Conservation (phyloP, 1,284 basidiomycete genomes). For the Cryptococcus sp. region DNA sequence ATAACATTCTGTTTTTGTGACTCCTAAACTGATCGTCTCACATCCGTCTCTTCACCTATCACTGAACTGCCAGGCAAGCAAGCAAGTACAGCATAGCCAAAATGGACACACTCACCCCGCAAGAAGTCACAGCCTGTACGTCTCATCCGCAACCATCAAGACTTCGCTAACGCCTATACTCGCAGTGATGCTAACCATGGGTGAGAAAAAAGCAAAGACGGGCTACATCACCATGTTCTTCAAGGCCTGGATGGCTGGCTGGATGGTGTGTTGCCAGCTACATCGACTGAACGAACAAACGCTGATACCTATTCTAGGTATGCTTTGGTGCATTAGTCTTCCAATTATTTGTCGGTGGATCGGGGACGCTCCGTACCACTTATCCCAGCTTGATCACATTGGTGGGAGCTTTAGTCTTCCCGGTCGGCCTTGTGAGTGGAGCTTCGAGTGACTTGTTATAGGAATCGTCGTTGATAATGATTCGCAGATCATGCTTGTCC, state of each 20-base stretch:
- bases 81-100: neutral
- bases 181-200: slow-evolving; percentile 24
- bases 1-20: no score
- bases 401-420: slow-evolving; percentile 31
- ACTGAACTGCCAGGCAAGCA: no score
- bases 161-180: neutral
- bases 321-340: slow-evolving; percentile 32
- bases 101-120: slow-evolving; percentile 27
- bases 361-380: slow-evolving; percentile 19
- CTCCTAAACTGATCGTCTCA: no score
- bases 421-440: slow-evolving; percentile 24
- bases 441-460: neutral
- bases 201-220: slow-evolving; percentile 25
- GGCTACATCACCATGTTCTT: slow-evolving; percentile 27
- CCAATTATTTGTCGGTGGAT: slow-evolving; percentile 25
- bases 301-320: slow-evolving; percentile 7
- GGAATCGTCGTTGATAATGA: neutral
- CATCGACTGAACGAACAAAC: neutral
- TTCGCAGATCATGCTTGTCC: slow-evolving; percentile 27
- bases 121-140: slow-evolving; percentile 23
- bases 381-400: slow-evolving; percentile 25
- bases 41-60: no score
- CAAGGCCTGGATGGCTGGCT: slow-evolving; percentile 35
- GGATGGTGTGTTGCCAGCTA: slow-evolving; percentile 19
- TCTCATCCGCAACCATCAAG: neutral